These are phyloP conservation scores for Cylindrotheca fusiformis DNA, from an alignment of 108 stramenopile genomes.

Conservation along the genomic window DNA sequence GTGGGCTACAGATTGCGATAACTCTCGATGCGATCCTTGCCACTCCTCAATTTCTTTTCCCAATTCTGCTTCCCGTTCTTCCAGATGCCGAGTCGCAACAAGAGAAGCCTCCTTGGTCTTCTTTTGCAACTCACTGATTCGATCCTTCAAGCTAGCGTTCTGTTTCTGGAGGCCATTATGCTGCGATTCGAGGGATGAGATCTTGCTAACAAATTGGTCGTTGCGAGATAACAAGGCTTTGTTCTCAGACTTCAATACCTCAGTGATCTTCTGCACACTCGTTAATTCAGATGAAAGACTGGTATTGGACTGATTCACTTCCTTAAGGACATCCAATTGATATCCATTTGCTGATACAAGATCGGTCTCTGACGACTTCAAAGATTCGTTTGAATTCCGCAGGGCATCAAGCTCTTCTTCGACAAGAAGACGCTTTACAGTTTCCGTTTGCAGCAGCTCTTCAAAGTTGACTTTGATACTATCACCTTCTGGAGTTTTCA, in stretches of 20 bases:
- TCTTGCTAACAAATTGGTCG: not conserved
- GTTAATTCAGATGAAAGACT: not conserved
- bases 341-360: conserved; percentile 5
- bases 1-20: conserved; percentile 9
- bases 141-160: conserved; percentile 3
- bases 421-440: conserved; percentile 59
- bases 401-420: conserved; percentile 51
- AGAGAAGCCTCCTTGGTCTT: not conserved
- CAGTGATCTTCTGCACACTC: not conserved
- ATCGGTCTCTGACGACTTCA: conserved; percentile 14
- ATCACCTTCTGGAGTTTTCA: conserved; percentile 40
- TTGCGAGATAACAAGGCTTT: not conserved
- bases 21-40: conserved; percentile 15
- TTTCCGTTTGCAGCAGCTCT: conserved; percentile 56
- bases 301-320: conserved; percentile 8
- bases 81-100: not conserved
- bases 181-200: conserved; percentile 2
- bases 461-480: conserved; percentile 57
- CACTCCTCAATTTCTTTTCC: conserved; percentile 16
- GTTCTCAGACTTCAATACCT: not conserved
- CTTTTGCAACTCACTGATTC: conserved; percentile 5
- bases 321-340: conserved; percentile 18
- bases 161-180: not conserved
- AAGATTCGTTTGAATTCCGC: conserved; percentile 11
- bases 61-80: conserved; percentile 13